Conservation (phyloP, 1,284 basidiomycete species). For the Ceratobasidium papillatum region DNA sequence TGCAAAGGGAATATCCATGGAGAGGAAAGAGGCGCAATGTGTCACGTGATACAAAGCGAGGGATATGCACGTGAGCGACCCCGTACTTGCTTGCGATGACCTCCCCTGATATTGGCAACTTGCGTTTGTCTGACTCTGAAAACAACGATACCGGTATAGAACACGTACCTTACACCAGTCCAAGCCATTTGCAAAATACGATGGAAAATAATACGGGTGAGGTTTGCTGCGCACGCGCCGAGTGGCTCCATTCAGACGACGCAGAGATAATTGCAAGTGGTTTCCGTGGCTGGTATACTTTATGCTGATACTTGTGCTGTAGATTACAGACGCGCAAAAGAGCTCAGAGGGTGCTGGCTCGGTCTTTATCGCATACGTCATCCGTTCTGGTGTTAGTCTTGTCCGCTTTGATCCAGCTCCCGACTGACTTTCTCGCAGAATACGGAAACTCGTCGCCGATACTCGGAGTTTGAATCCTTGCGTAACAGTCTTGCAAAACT, state of each 20-base stretch:
- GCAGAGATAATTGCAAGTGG: conserved; percentile 76
- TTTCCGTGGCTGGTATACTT: neutral
- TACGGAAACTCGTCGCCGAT: conserved; percentile 87
- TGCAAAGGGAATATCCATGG: conserved; percentile 2
- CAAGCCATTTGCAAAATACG: neutral
- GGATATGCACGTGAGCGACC: conserved; percentile 4
- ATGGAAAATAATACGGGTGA: conserved; percentile 59
- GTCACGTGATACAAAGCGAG: neutral
- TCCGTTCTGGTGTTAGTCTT: conserved; percentile 82
- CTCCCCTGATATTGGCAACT: conserved; percentile 24
- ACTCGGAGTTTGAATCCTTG: conserved; percentile 97
- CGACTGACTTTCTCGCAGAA: conserved; percentile 58
- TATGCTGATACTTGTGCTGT: conserved; percentile 34
- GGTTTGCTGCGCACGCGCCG: conserved; percentile 76
- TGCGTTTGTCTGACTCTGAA: conserved; percentile 9
- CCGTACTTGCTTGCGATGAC: neutral
- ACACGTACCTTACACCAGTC: neutral
- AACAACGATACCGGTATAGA: neutral
- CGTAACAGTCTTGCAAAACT: conserved; percentile 84
- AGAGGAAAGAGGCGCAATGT: neutral
- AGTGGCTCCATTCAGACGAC: conserved; percentile 81
- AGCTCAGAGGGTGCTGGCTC: conserved; percentile 86
- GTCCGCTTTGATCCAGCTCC: conserved; percentile 1
- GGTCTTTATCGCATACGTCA: conserved; percentile 95
- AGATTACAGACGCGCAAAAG: conserved; percentile 97